Evolutionary conservation across 1,284 basidiomycete genomes (phyloP).

Genomic region (Ceratobasidium papillatum): DNA sequence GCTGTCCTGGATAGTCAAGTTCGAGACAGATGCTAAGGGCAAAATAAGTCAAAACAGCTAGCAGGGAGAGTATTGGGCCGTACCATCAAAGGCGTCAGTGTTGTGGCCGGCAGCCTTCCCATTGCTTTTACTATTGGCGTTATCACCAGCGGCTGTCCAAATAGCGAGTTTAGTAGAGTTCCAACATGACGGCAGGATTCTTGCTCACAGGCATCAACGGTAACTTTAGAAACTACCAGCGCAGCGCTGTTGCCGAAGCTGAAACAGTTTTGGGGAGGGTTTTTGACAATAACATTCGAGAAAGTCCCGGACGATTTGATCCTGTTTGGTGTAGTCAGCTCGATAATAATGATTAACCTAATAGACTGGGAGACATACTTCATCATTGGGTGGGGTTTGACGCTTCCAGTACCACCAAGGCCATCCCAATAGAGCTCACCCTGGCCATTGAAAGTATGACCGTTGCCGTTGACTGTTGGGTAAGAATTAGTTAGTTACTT

Average conservation of each 20-base stretch:
- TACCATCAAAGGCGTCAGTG: conserved; percentile 50
- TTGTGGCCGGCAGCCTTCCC: conserved; percentile 54
- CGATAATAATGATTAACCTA: background rate
- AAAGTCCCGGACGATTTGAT: conserved; percentile 65
- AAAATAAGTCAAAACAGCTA: background rate
- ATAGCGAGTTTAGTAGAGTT: background rate
- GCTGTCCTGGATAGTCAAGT: conserved; percentile 42
- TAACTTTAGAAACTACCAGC: conserved; percentile 51
- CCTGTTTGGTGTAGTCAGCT: conserved; percentile 10
- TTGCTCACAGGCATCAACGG: conserved; percentile 54
- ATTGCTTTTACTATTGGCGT: conserved; percentile 58
- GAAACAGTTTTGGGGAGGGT: conserved; percentile 57
- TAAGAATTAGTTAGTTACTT: background rate
- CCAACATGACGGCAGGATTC: background rate
- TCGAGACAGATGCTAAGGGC: conserved; percentile 37
- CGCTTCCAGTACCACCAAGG: conserved; percentile 53
- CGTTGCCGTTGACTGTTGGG: conserved; percentile 59
- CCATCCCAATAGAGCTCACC: conserved; percentile 62
- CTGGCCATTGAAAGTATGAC: conserved; percentile 59
- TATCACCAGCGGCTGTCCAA: conserved; percentile 52
- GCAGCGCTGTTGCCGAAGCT: conserved; percentile 52
- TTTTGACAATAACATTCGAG: conserved; percentile 56
- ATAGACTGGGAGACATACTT: conserved; percentile 39
- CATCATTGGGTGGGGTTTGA: conserved; percentile 59
- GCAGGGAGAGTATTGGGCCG: background rate